Conservation (phyloP, 441 rosid genomes). For the Kokia cookei region DNA sequence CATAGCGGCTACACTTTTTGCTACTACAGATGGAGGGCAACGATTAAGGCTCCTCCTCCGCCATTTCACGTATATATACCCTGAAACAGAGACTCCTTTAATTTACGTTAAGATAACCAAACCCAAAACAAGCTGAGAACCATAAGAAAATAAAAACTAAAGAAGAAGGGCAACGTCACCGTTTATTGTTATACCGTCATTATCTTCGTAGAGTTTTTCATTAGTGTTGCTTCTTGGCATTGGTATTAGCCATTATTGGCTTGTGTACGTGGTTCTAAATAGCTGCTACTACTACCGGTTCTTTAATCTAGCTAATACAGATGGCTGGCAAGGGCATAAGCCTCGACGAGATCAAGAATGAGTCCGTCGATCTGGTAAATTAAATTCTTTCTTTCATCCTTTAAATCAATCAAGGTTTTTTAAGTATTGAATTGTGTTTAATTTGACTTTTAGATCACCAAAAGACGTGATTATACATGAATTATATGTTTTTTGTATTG, state of each 20-base stretch:
- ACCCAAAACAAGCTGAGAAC: no score
- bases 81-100: neutral
- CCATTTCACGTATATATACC: neutral
- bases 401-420: neutral
- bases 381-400: neutral
- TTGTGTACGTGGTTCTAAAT: neutral
- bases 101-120: neutral
- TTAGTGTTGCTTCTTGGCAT: neutral
- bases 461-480: neutral
- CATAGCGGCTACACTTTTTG: neutral
- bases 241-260: neutral
- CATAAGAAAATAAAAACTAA: neutral
- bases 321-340: constrained; percentile 38
- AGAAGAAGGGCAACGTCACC: neutral
- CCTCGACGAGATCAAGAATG: constrained; percentile 72
- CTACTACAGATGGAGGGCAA: constrained; percentile 9
- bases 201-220: neutral
- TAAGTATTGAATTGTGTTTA: neutral
- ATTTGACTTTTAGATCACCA: neutral
- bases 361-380: constrained; percentile 81
- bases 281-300: neutral
- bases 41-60: neutral
- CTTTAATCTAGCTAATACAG: neutral
- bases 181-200: neutral
- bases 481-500: neutral